These are phyloP conservation scores for Chlorella sorokiniana DNA, from an alignment of 139 green algal species.

Conservation along the genomic window DNA sequence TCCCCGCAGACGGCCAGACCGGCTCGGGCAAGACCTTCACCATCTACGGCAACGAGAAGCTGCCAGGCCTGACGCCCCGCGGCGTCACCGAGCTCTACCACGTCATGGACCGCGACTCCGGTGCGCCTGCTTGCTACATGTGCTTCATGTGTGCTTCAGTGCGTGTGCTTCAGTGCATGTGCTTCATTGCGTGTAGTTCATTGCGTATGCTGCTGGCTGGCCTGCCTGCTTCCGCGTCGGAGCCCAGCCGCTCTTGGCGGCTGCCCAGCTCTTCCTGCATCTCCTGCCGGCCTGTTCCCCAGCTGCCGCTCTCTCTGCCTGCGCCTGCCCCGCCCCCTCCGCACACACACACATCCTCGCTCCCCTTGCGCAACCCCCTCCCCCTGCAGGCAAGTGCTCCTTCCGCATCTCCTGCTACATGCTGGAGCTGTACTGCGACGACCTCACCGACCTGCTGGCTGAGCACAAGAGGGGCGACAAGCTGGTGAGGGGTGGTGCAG, in stretches of 20 bases:
- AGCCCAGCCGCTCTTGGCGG: too few species aligned
- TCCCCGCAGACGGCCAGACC: slow-evolving; percentile 70
- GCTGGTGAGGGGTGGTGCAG: neutral
- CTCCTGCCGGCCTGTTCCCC: neutral
- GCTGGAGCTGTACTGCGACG: slow-evolving; percentile 97
- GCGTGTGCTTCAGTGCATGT: neutral
- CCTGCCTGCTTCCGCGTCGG: too few species aligned
- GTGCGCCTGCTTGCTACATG: neutral
- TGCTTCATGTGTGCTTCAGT: neutral
- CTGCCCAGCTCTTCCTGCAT: too few species aligned
- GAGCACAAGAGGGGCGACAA: slow-evolving; percentile 36
- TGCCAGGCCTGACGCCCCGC: slow-evolving; percentile 84
- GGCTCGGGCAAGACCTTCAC: slow-evolving; percentile 91
- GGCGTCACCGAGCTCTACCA: slow-evolving; percentile 91
- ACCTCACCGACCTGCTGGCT: slow-evolving; percentile 84
- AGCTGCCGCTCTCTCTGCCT: neutral
- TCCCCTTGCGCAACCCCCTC: neutral
- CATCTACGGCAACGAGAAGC: slow-evolving; percentile 83
- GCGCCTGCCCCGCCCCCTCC: too few species aligned
- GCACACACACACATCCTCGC: neutral
- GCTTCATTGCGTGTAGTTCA: too few species aligned
- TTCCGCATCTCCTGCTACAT: slow-evolving; percentile 90
- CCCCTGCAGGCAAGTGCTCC: slow-evolving; percentile 69
- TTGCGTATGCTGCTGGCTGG: too few species aligned
- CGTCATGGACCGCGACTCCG: slow-evolving; percentile 73